Percentiles rank a stretch among this genome's conserved stretches.
phyloP scores from a whole-genome alignment of 352 stramenopile species.

The Phytophthora brassicae region DNA sequence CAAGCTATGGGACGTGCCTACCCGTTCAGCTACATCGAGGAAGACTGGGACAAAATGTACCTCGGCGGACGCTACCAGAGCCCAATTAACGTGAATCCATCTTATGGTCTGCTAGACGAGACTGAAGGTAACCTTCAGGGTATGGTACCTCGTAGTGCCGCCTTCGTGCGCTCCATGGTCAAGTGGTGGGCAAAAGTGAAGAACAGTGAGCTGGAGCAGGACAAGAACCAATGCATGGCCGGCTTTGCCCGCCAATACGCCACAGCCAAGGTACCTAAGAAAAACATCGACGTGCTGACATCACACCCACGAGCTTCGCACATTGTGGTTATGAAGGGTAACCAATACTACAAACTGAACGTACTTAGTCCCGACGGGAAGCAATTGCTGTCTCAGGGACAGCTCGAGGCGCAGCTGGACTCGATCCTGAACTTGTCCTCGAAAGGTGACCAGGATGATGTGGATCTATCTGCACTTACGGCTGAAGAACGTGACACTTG shows the following conservation, averaged over 20 bases:
- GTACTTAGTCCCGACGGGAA: conserved; percentile 83
- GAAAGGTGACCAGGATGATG: conserved; percentile 49
- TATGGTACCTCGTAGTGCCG: conserved; percentile 69
- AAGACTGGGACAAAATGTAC: conserved; percentile 92
- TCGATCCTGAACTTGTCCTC: conserved; percentile 63
- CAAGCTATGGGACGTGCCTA: conserved; percentile 83
- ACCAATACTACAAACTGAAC: conserved; percentile 84
- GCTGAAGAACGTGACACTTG: conserved; percentile 86
- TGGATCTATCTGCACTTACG: conserved; percentile 79
- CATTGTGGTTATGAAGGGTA: conserved; percentile 88
- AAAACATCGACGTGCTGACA: conserved; percentile 69
- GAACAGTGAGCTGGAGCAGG: conserved; percentile 84
- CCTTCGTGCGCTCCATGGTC: conserved; percentile 78
- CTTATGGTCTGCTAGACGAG: conserved; percentile 84
- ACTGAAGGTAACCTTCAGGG: conserved; percentile 71
- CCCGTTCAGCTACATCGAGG: conserved; percentile 93
- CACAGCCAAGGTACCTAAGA: conserved; percentile 80
- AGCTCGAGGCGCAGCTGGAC: conserved; percentile 66
- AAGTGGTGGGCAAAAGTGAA: conserved; percentile 92
- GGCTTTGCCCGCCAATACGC: conserved; percentile 87
- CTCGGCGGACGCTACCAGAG: conserved; percentile 86
- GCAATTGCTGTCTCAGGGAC: conserved; percentile 71
- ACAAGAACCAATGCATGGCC: conserved; percentile 91
- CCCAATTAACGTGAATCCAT: conserved; percentile 92
- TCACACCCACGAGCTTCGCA: conserved; percentile 79